Percentiles rank a stretch among this genome's conserved stretches.
Conservation (phyloP, 108 stramenopile species). For the Chaetoceros tenuissimus region DNA sequence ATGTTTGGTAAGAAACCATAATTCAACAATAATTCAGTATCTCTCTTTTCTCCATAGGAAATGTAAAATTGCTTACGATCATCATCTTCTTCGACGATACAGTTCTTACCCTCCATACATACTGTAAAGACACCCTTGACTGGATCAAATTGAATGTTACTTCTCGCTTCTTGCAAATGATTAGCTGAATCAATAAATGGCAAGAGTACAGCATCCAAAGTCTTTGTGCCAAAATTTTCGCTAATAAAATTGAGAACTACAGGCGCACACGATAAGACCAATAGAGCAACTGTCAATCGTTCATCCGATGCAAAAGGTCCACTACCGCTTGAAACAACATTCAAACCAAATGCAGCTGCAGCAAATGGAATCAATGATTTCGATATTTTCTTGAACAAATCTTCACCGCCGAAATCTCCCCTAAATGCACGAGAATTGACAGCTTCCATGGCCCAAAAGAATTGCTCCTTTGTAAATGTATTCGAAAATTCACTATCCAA, state of each 20-base stretch:
- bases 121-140: constrained; percentile 40
- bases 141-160: constrained; percentile 58
- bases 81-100: constrained; percentile 40
- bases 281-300: background rate
- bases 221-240: constrained; percentile 22
- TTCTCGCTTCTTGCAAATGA: constrained; percentile 62
- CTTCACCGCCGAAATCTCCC: constrained; percentile 37
- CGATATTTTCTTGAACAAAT: constrained; percentile 8
- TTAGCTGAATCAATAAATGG: constrained; percentile 77
- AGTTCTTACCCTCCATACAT: constrained; percentile 33
- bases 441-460: constrained; percentile 76
- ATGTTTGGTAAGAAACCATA: constrained; percentile 65
- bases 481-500: constrained; percentile 12
- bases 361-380: background rate
- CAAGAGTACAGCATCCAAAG: constrained; percentile 43
- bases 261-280: constrained; percentile 14
- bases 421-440: constrained; percentile 71
- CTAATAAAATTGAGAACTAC: constrained; percentile 31
- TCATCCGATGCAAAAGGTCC: background rate
- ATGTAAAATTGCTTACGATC: constrained; percentile 59
- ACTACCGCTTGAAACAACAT: background rate
- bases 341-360: background rate
- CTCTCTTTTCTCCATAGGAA: constrained; percentile 52
- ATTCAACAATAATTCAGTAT: constrained; percentile 61
- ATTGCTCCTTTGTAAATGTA: constrained; percentile 42